Evolutionary conservation across 148 eudicot genomes (phyloP).

Genomic region (Silene latifolia): DNA sequence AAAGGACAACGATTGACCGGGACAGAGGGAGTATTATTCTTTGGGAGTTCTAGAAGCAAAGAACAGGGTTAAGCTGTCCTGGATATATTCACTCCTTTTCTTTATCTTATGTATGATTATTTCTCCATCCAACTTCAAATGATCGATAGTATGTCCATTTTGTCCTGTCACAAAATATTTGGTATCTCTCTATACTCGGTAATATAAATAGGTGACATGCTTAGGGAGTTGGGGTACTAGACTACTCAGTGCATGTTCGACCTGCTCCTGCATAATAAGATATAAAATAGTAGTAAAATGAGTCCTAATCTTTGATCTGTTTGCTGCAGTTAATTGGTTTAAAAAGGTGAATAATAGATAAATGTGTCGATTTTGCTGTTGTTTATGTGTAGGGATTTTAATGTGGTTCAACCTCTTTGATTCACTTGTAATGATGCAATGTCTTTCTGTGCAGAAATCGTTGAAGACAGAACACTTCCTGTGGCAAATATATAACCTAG

Average conservation of each 20-base stretch:
- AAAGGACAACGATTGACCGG: too few species aligned
- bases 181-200: background rate
- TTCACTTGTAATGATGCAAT: background rate
- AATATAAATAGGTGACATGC: background rate
- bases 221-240: too few species aligned
- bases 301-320: background rate
- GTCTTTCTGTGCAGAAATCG: conserved; percentile 62
- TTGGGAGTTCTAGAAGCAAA: background rate
- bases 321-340: background rate
- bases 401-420: conserved; percentile 4
- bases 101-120: background rate
- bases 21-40: too few species aligned
- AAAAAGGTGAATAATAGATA: conserved; percentile 3
- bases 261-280: too few species aligned
- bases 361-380: too few species aligned
- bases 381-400: background rate
- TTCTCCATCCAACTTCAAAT: background rate
- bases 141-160: background rate
- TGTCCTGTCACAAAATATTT: background rate
- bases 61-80: background rate
- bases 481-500: conserved; percentile 83
- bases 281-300: background rate
- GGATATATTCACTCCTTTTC: background rate
- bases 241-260: too few species aligned
- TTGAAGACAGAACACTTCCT: conserved; percentile 85